Conservation (phyloP, 768 basidiomycete genomes). For the Bullera alba region DNA sequence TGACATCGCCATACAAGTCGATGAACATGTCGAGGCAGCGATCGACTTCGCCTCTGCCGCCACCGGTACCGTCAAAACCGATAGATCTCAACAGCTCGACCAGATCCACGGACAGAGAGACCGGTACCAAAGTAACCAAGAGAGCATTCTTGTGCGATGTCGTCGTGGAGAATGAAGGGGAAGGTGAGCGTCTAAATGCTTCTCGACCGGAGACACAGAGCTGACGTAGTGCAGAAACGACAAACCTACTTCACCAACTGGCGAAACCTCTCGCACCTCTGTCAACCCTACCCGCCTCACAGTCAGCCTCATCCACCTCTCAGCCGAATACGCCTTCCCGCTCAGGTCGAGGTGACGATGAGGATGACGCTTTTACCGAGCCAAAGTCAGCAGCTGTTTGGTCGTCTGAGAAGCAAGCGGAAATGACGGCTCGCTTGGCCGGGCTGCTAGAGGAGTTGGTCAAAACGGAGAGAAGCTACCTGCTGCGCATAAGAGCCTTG, state of each 20-base stretch:
- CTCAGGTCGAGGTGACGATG: not conserved
- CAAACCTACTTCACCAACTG: constrained; percentile 26
- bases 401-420: constrained; percentile 43
- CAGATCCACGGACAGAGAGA: constrained; percentile 30
- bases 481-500: constrained; percentile 70
- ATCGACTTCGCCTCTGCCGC: constrained; percentile 16
- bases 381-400: constrained; percentile 2
- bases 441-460: constrained; percentile 81
- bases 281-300: constrained; percentile 17
- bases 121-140: constrained; percentile 53
- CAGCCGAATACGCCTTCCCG: constrained; percentile 20
- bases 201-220: constrained; percentile 53
- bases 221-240: constrained; percentile 31
- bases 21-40: not conserved
- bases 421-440: constrained; percentile 47
- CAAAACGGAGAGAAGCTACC: constrained; percentile 80
- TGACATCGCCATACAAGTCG: not conserved
- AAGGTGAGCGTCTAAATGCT: constrained; percentile 21
- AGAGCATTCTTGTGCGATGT: constrained; percentile 86
- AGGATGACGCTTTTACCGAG: constrained; percentile 8
- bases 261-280: constrained; percentile 26
- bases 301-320: constrained; percentile 8
- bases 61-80: constrained; percentile 22
- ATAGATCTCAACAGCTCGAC: constrained; percentile 42
- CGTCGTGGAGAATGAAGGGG: constrained; percentile 73